These are phyloP conservation scores for Podaxis sp. DNA, from an alignment of 768 basidiomycete species.

Conservation along the genomic window DNA sequence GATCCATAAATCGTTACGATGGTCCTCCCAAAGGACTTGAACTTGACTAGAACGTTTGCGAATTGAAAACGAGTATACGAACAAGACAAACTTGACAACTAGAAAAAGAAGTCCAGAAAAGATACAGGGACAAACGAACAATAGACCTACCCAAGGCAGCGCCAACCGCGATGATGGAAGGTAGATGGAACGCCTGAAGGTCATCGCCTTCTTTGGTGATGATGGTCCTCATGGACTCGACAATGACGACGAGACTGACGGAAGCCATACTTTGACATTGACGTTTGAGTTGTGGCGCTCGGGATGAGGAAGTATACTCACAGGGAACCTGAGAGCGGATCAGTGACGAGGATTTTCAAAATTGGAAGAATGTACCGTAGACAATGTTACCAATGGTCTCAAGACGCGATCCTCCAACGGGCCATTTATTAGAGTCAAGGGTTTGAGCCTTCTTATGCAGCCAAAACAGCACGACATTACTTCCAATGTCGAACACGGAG, in stretches of 20 bases:
- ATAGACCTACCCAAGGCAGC: conserved; percentile 65
- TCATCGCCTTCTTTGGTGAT: conserved; percentile 49
- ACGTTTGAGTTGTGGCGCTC: not conserved
- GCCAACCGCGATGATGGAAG: conserved; percentile 79
- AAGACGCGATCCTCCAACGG: conserved; percentile 84
- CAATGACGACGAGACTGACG: conserved; percentile 88
- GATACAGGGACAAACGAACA: not conserved
- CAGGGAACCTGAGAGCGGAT: conserved; percentile 23
- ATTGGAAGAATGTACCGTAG: conserved; percentile 48
- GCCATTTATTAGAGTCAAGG: conserved; percentile 86
- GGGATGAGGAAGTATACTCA: conserved; percentile 12
- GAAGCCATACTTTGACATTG: conserved; percentile 80
- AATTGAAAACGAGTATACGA: conserved; percentile 81
- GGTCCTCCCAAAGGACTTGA: conserved; percentile 93
- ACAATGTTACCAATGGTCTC: conserved; percentile 88
- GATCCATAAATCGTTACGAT: conserved; percentile 88
- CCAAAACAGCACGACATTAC: conserved; percentile 77
- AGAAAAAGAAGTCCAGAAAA: not conserved
- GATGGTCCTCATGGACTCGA: conserved; percentile 78
- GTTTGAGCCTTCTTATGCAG: conserved; percentile 67
- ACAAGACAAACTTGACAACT: conserved; percentile 85
- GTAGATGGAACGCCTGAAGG: conserved; percentile 65
- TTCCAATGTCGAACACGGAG: conserved; percentile 79
- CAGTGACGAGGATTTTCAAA: conserved; percentile 23
- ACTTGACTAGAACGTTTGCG: conserved; percentile 87